Percentiles rank a stretch among this genome's conserved stretches.
These are phyloP conservation scores for Malassezia obtusa DNA, from an alignment of 1,284 basidiomycete species.

Conservation along the genomic window DNA sequence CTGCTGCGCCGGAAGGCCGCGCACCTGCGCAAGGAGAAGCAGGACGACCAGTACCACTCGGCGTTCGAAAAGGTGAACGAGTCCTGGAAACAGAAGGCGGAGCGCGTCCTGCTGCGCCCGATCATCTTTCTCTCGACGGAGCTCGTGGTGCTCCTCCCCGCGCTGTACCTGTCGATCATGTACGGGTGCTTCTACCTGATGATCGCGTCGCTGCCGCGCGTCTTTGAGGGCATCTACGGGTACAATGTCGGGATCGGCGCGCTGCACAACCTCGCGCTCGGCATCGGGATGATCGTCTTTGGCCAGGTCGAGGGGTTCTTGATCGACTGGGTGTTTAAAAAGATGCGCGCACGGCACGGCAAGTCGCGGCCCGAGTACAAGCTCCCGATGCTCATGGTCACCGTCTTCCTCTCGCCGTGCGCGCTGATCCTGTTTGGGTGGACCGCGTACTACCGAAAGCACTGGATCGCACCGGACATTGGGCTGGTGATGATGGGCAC, in stretches of 20 bases:
- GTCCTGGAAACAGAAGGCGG: constrained; percentile 42
- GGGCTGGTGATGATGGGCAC: constrained; percentile 21
- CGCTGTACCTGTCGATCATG: constrained; percentile 51
- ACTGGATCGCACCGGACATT: constrained; percentile 61
- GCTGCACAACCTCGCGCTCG: constrained; percentile 58
- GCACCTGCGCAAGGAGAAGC: constrained; percentile 32
- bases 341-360: constrained; percentile 55
- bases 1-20: constrained; percentile 52
- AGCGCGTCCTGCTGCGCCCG: constrained; percentile 51
- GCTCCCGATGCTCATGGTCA: constrained; percentile 57
- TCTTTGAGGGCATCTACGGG: constrained; percentile 54
- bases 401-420: constrained; percentile 54
- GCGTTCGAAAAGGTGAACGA: constrained; percentile 27
- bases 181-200: constrained; percentile 52
- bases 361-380: constrained; percentile 52
- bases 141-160: constrained; percentile 52
- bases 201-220: constrained; percentile 60
- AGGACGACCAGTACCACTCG: constrained; percentile 22
- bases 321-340: constrained; percentile 56
- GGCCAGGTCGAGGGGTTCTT: constrained; percentile 57
- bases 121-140: constrained; percentile 53
- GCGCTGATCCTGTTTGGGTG: constrained; percentile 62
- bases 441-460: constrained; percentile 55
- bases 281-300: constrained; percentile 36
- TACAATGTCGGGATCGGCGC: constrained; percentile 53